Conservation (phyloP, 2,329 filamentous ascomycete genomes). For the Aspergillus amoenus region DNA sequence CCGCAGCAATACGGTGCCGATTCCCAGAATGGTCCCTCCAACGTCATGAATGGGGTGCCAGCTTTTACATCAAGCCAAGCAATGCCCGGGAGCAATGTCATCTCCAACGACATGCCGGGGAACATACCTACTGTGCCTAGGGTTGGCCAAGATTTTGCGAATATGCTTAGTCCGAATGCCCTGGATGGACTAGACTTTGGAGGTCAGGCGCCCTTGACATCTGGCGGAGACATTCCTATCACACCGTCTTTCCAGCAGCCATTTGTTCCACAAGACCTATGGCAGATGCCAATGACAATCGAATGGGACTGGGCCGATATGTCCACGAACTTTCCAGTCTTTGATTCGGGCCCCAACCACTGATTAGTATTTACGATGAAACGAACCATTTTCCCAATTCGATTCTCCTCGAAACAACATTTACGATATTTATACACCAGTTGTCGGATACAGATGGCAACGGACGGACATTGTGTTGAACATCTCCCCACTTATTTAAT, state of each 20-base stretch:
- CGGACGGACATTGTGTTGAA: neutral
- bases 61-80: constrained; percentile 26
- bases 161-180: constrained; percentile 38
- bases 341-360: constrained; percentile 29
- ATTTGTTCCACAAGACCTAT: constrained; percentile 87
- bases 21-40: constrained; percentile 14
- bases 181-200: constrained; percentile 34
- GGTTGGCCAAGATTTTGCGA: constrained; percentile 35
- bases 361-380: constrained; percentile 23
- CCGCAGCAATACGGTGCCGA: constrained; percentile 25
- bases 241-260: constrained; percentile 69
- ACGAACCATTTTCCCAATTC: constrained; percentile 9
- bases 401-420: neutral
- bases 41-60: constrained; percentile 20
- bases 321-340: constrained; percentile 38
- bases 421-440: neutral
- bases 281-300: constrained; percentile 92
- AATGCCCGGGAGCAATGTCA: constrained; percentile 22
- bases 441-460: neutral
- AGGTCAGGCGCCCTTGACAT: constrained; percentile 30
- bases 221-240: constrained; percentile 32
- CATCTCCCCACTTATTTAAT: neutral
- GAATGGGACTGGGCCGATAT: constrained; percentile 77
- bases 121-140: constrained; percentile 29
- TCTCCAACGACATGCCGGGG: constrained; percentile 25